Base-by-base conservation (phyloP, 2,329 filamentous ascomycete genomes). In the Chrysosporium keratinophilum region DNA sequence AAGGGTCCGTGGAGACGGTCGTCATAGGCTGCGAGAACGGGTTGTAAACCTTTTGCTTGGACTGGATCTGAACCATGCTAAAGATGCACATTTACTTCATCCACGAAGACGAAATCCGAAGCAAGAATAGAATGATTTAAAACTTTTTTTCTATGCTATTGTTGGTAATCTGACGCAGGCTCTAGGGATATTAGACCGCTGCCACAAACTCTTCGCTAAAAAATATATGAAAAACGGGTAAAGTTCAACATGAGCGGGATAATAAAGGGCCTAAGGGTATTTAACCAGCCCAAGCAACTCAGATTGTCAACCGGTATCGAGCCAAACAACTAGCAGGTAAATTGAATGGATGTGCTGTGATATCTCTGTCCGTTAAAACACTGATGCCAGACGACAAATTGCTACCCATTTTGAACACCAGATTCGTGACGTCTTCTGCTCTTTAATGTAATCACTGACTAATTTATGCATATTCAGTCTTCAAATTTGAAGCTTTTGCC, bases 401-500 rank as follows among this genome's bases (percentile, higher is more conserved):
- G 23, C 23, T n/a, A n/a, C n/a, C n/a, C n/a, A n/a, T n/a, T n/a
- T n/a, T 28, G 23, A 28, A 28, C 23, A 28, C 23, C n/a, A n/a
- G n/a, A n/a, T n/a, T n/a, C n/a, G n/a, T n/a, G n/a, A n/a, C n/a
- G n/a, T n/a, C n/a, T n/a, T n/a, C n/a, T n/a, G n/a, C n/a, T n/a
- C n/a, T n/a, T n/a, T n/a, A n/a, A n/a, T n/a, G n/a, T n/a, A n/a
- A n/a, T 40, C 19, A n/a, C 20, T 15, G 15, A 23, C n/a, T 23
- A 48, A n/a, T 23, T n/a, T 9, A 19, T 12, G 12, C 19, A 14
- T n/a, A 31, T 41, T 73, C 80, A 95, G 64, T 95, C 87, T 1
- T 96, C 89, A 71, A 98, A 98, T 74, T 95, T 96, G 74, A 95
- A 86, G 55, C 87, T 85, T 72, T 91, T 90, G 59, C 85, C 85